These are phyloP conservation scores for Exserohilum rostratum DNA, from an alignment of 2,329 filamentous ascomycete genomes.

Conservation along the genomic window DNA sequence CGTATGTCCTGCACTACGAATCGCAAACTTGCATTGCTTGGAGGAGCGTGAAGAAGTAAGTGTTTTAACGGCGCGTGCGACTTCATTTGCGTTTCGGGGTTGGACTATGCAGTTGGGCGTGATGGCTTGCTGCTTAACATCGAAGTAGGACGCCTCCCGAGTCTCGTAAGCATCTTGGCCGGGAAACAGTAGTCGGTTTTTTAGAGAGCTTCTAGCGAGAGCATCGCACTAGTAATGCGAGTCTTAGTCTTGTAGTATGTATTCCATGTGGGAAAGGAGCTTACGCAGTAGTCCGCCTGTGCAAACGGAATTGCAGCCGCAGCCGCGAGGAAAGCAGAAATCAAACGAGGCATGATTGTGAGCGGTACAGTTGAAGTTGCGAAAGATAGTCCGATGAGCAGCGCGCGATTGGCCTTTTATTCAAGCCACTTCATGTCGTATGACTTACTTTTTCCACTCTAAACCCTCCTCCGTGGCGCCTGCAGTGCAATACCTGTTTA, in stretches of 20 bases:
- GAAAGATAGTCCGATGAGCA: background rate
- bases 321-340: constrained; percentile 13
- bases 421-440: background rate
- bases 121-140: constrained; percentile 27
- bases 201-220: constrained; percentile 13
- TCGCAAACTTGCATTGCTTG: constrained; percentile 27
- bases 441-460: too few relatives aligned
- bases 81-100: constrained; percentile 23
- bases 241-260: background rate
- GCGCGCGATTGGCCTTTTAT: background rate
- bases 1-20: constrained; percentile 35
- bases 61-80: constrained; percentile 25
- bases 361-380: too few relatives aligned
- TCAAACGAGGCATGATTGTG: constrained; percentile 8
- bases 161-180: constrained; percentile 19
- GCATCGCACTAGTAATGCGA: constrained; percentile 12
- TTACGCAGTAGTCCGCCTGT: constrained; percentile 12
- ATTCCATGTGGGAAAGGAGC: background rate
- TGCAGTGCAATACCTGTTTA: background rate
- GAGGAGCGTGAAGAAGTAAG: constrained; percentile 7
- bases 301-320: constrained; percentile 5
- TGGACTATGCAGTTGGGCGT: constrained; percentile 34
- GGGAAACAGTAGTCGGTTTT: constrained; percentile 18
- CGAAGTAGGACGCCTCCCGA: constrained; percentile 27
- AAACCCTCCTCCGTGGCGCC: too few relatives aligned